phyloP scores from a whole-genome alignment of 2,329 filamentous ascomycete genomes.

The Alternaria atra region DNA sequence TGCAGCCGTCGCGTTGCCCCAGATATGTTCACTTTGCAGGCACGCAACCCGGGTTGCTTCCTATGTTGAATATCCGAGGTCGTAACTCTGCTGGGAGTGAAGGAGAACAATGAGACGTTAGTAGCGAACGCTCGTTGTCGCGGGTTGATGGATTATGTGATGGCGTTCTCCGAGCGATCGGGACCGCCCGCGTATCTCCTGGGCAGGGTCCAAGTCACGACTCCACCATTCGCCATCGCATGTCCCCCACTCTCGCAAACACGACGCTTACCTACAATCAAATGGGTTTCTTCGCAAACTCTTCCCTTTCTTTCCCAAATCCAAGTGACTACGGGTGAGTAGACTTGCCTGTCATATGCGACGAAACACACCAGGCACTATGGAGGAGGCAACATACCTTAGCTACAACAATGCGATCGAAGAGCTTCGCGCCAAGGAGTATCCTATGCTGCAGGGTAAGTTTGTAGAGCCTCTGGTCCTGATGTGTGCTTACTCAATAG shows the following conservation, averaged over 20 bases:
- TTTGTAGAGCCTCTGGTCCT: neutral
- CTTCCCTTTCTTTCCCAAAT: constrained; percentile 8
- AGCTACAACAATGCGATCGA: constrained; percentile 69
- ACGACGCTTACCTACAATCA: constrained; percentile 28
- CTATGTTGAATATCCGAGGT: neutral
- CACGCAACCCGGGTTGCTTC: neutral
- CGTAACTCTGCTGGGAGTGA: neutral
- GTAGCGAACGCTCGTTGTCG: neutral
- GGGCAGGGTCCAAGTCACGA: constrained; percentile 13
- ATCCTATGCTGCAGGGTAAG: constrained; percentile 74
- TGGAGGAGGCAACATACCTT: constrained; percentile 37
- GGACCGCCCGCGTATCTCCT: constrained; percentile 34
- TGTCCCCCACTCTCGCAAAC: constrained; percentile 49
- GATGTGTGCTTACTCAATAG: constrained; percentile 54
- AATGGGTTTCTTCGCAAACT: constrained; percentile 33
- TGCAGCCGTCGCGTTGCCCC: neutral
- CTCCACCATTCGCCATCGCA: constrained; percentile 47
- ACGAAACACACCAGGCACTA: constrained; percentile 20
- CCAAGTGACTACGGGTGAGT: constrained; percentile 37
- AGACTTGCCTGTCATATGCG: neutral
- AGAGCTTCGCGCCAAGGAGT: constrained; percentile 67
- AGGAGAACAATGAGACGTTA: neutral
- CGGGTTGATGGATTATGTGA: neutral
- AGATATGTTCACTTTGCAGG: neutral
- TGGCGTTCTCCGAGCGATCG: constrained; percentile 28